These are phyloP conservation scores for Penicillium maclennaniae DNA, from an alignment of 495 filamentous ascomycete species.

Conservation along the genomic window DNA sequence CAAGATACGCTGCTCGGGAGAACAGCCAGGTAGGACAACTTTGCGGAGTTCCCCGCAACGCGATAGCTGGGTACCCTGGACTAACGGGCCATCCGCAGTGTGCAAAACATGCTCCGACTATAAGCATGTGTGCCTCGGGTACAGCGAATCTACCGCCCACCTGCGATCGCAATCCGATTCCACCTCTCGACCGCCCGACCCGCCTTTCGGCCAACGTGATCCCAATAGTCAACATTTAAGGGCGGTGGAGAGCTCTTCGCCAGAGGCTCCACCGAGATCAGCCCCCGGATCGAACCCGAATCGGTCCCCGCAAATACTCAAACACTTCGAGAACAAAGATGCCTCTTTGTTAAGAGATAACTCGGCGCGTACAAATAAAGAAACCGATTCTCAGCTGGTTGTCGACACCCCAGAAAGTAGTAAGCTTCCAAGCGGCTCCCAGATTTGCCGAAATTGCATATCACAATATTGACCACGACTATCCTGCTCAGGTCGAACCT, in stretches of 20 bases:
- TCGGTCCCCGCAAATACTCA: conserved; percentile 18
- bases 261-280: conserved; percentile 17
- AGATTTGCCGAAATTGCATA: background rate
- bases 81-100: conserved; percentile 24
- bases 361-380: conserved; percentile 24
- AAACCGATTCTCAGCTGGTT: conserved; percentile 26
- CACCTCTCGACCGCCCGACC: conserved; percentile 23
- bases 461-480: conserved; percentile 13
- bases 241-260: conserved; percentile 30
- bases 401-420: conserved; percentile 42
- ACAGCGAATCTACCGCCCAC: conserved; percentile 67
- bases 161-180: conserved; percentile 38
- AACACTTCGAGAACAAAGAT: conserved; percentile 19
- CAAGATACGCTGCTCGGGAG: conserved; percentile 80
- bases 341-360: conserved; percentile 15
- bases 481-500: conserved; percentile 34
- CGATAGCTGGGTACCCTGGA: background rate
- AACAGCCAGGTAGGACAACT: conserved; percentile 53
- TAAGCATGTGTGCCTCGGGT: conserved; percentile 68
- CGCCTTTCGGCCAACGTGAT: conserved; percentile 22
- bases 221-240: conserved; percentile 10
- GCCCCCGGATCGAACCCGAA: conserved; percentile 6
- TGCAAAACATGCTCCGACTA: conserved; percentile 75
- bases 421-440: conserved; percentile 17
- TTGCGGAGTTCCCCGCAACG: background rate